Evolutionary conservation across 2,329 filamentous ascomycete species (phyloP).

Genomic region (Aspergillus eucalypticola): DNA sequence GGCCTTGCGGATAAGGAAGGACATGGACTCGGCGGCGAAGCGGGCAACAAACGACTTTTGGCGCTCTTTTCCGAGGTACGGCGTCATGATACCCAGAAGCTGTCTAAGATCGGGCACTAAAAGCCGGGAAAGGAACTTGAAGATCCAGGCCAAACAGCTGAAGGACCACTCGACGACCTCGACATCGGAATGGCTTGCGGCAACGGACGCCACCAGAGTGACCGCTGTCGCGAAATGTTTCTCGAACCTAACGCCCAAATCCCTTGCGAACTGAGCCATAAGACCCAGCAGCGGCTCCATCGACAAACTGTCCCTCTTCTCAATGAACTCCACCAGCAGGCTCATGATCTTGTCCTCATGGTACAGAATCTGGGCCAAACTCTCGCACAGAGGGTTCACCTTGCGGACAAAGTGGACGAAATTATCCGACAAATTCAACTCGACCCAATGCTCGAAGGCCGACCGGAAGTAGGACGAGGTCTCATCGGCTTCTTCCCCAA

Average conservation of each 20-base stretch:
- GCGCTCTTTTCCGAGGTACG: conserved; percentile 77
- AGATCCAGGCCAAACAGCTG: conserved; percentile 87
- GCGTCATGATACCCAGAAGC: conserved; percentile 78
- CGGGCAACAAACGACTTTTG: conserved; percentile 85
- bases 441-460: conserved; percentile 82
- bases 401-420: conserved; percentile 78
- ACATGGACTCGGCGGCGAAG: conserved; percentile 92
- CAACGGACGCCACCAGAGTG: conserved; percentile 73
- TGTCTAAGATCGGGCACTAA: conserved; percentile 82
- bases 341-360: conserved; percentile 84
- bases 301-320: conserved; percentile 72
- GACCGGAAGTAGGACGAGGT: conserved; percentile 85
- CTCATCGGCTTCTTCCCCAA: conserved; percentile 73
- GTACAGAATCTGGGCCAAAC: conserved; percentile 86
- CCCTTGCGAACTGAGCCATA: conserved; percentile 92
- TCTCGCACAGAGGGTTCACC: conserved; percentile 78
- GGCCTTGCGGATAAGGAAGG: conserved; percentile 88
- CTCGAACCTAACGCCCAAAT: conserved; percentile 83
- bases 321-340: conserved; percentile 72
- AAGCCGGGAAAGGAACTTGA: conserved; percentile 92
- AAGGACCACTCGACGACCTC: conserved; percentile 99
- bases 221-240: conserved; percentile 79
- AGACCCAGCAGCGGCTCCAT: conserved; percentile 85
- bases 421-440: conserved; percentile 81
- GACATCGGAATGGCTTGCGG: conserved; percentile 72